Evolutionary conservation across 108 stramenopile genomes (phyloP), one percentile per base, ranked within the genome.

Genomic region (Skeletonema marinoi): DNA sequence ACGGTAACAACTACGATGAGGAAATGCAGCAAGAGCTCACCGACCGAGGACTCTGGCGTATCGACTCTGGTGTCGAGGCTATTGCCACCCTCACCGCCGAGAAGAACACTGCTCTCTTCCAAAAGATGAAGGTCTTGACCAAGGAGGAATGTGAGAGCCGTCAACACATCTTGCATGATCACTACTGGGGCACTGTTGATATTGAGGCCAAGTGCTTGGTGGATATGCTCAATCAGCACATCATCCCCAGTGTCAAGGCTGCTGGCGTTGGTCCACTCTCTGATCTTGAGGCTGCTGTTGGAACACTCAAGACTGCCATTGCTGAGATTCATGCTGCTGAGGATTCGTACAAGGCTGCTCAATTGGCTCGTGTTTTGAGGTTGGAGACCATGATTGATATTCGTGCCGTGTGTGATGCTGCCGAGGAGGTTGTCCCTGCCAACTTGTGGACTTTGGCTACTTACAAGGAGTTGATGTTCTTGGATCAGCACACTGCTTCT

Each of bases 151-250:
- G 94, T 74, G 77, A 86, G 32, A 88, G 92, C 32, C 96, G 98
- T 77, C 90, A 95, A 83, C 78, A 82, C 54, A 81, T 98, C 72
- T 85, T 96, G 38, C 92, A 96, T 74, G 92, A 90, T 68, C 96
- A 97, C 82, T 98, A 98, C 89, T 87, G 90, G 60, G 94, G 95
- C 66, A 95, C 92, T 65, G 94, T 98, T 33, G 93, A 96, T 63
- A 96, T 97, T 82, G 98, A 98, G 78, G 96, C 95, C 25, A 87
- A 90, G 76, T 81, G 78, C 73, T 59, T 98, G 82, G 65, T 96
- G 50, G 96, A 98, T 75, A 96, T 98, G 98, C 86, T 98, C 86
- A 91, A 95, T 75, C 96, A 96, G 79, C 89, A 95, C 87, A 88
- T 97, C 77, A 88, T 98, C 56, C 98, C 98, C 9, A 83, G 92